Evolutionary conservation across 805 yeast species (phyloP).

Genomic region (Sporopachydermia quercuum): DNA sequence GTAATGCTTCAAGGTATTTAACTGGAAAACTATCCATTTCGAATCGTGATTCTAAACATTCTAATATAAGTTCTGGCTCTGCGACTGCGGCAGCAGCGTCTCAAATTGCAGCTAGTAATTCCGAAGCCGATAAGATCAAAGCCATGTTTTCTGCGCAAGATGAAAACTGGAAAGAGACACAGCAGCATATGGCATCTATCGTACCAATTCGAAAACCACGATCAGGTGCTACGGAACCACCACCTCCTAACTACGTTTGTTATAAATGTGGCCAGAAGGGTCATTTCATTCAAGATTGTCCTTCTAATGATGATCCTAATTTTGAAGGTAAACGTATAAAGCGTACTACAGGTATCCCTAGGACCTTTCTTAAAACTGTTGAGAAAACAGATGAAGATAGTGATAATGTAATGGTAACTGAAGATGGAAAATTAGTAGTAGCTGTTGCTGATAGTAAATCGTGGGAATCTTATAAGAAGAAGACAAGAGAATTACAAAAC

Average conservation of each 20-base stretch:
- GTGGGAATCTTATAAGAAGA: constrained; percentile 78
- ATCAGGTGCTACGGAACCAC: constrained; percentile 47
- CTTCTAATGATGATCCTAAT: constrained; percentile 81
- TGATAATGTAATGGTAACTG: constrained; percentile 65
- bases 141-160: constrained; percentile 89
- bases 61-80: constrained; percentile 15
- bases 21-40: constrained; percentile 29
- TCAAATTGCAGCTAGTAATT: constrained; percentile 19
- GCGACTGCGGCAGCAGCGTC: constrained; percentile 11
- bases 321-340: constrained; percentile 87
- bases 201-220: constrained; percentile 9
- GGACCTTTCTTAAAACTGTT: constrained; percentile 74
- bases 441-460: constrained; percentile 90
- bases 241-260: constrained; percentile 94
- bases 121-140: constrained; percentile 80
- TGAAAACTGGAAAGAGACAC: constrained; percentile 91
- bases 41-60: constrained; percentile 19
- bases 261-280: constrained; percentile 92
- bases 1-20: constrained; percentile 45
- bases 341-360: constrained; percentile 95
- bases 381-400: constrained; percentile 63
- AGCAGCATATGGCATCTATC: constrained; percentile 62
- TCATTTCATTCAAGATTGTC: constrained; percentile 94
- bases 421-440: constrained; percentile 88
- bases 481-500: constrained; percentile 26